phyloP scores from a whole-genome alignment of 2,329 filamentous ascomycete genomes.

The Fusarium transvaalense region DNA sequence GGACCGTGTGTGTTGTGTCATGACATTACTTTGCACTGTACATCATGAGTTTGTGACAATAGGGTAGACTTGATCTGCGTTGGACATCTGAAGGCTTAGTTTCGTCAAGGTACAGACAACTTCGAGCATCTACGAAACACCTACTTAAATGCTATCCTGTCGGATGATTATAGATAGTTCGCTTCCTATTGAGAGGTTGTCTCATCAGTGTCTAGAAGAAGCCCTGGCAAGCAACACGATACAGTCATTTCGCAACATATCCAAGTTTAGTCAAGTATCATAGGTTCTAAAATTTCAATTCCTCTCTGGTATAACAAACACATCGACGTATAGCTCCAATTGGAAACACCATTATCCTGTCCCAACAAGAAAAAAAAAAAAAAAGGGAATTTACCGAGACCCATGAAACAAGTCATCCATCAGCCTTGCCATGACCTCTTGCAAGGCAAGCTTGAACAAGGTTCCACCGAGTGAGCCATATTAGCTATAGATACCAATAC shows the following conservation, averaged over 20 bases:
- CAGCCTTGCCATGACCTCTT: slow-evolving; percentile 18
- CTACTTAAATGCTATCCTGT: background rate
- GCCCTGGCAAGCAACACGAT: background rate
- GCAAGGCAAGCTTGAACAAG: slow-evolving; percentile 10
- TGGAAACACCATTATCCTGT: slow-evolving; percentile 29
- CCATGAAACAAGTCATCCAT: slow-evolving; percentile 11
- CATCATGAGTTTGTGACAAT: slow-evolving; percentile 26
- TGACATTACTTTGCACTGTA: slow-evolving; percentile 31
- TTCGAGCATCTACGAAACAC: no score
- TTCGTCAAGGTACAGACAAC: no score
- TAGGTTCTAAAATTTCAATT: background rate
- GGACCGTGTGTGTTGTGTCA: slow-evolving; percentile 38
- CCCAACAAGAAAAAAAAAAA: no score
- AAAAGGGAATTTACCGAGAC: slow-evolving; percentile 16
- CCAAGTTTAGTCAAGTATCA: no score
- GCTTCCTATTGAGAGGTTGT: no score
- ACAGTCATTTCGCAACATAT: no score
- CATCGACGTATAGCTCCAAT: background rate
- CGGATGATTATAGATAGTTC: no score
- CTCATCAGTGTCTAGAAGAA: no score
- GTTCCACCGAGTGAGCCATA: slow-evolving; percentile 16
- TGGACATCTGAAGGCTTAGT: background rate
- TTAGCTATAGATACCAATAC: slow-evolving; percentile 37
- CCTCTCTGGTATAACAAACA: background rate
- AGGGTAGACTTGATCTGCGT: background rate